Evolutionary conservation across 2,329 filamentous ascomycete species (phyloP).

Genomic region (Ilyonectria mors-panacis): DNA sequence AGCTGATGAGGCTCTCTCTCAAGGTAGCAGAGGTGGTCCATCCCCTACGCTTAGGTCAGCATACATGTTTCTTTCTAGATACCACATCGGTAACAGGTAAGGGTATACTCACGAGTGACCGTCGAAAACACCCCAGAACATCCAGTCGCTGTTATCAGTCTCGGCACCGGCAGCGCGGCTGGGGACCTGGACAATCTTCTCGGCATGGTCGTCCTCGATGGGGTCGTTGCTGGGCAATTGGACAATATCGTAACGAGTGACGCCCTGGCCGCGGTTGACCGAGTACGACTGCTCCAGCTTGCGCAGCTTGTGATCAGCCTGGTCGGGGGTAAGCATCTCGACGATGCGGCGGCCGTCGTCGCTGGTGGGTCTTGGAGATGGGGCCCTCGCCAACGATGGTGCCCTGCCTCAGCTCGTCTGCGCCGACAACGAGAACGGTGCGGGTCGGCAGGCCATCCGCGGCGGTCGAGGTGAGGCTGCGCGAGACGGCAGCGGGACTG

Average conservation of each 20-base stretch:
- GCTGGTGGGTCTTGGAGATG: conserved; percentile 87
- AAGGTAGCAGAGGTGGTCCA: conserved; percentile 99
- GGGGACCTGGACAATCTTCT: conserved; percentile 96
- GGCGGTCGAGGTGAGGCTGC: conserved; percentile 60
- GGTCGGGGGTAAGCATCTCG: conserved; percentile 96
- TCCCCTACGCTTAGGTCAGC: conserved; percentile 69
- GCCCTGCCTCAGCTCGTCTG: conserved; percentile 90
- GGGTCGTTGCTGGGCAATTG: conserved; percentile 97
- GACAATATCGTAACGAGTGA: conserved; percentile 94
- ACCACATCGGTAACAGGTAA: neutral
- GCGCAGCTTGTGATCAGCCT: conserved; percentile 90
- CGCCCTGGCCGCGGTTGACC: conserved; percentile 89
- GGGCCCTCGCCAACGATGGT: conserved; percentile 89
- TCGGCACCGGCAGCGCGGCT: conserved; percentile 61
- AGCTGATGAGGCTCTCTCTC: conserved; percentile 91
- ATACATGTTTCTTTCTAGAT: neutral
- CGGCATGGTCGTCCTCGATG: conserved; percentile 97
- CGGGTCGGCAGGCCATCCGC: conserved; percentile 64
- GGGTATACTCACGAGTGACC: conserved; percentile 82
- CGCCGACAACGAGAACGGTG: conserved; percentile 88
- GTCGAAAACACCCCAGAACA: conserved; percentile 99
- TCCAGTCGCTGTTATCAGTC: conserved; percentile 86
- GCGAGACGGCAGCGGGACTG: conserved; percentile 53
- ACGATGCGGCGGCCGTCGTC: conserved; percentile 88
- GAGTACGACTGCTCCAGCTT: conserved; percentile 93